A percentile compares a stretch with the other conserved stretches of the same genome.
Evolutionary conservation across 441 rosid genomes (phyloP).

Genomic region (Bocquillonia castaneifolia): DNA sequence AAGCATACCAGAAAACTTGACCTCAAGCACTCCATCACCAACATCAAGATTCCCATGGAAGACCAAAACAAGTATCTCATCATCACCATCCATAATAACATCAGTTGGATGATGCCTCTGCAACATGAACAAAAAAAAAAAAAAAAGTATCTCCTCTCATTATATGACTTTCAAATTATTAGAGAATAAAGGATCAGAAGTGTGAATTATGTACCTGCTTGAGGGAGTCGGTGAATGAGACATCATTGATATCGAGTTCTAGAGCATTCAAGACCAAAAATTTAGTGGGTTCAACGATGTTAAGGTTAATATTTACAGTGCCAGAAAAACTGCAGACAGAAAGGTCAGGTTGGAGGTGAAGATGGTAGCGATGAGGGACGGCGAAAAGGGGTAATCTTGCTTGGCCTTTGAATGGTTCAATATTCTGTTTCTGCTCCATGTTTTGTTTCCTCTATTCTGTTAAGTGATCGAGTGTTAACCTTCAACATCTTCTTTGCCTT

Average conservation of each 20-base stretch:
- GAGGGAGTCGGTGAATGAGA: constrained; percentile 39
- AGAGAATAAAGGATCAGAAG: no score
- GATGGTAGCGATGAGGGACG: constrained; percentile 68
- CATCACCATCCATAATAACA: constrained; percentile 23
- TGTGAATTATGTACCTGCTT: constrained; percentile 42
- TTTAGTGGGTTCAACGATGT: constrained; percentile 49
- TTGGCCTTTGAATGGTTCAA: constrained; percentile 80
- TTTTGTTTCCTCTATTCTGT: no score
- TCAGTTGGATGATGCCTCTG: not conserved
- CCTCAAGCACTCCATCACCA: constrained; percentile 57
- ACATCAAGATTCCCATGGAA: constrained; percentile 52
- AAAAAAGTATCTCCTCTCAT: no score
- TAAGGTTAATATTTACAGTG: constrained; percentile 52
- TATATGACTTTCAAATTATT: no score
- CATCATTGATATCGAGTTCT: constrained; percentile 61
- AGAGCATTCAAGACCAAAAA: constrained; percentile 92
- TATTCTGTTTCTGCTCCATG: constrained; percentile 94
- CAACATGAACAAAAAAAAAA: no score
- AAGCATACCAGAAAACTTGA: constrained; percentile 58
- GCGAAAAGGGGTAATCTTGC: constrained; percentile 89
- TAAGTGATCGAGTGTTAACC: no score
- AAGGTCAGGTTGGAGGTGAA: constrained; percentile 76
- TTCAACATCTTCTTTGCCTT: no score
- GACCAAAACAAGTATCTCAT: constrained; percentile 75
- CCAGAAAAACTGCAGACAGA: constrained; percentile 67